Evolutionary conservation across 306 rosid species (phyloP), one percentile per base, ranked within the genome.

Genomic region (Dalbergia oliveri): DNA sequence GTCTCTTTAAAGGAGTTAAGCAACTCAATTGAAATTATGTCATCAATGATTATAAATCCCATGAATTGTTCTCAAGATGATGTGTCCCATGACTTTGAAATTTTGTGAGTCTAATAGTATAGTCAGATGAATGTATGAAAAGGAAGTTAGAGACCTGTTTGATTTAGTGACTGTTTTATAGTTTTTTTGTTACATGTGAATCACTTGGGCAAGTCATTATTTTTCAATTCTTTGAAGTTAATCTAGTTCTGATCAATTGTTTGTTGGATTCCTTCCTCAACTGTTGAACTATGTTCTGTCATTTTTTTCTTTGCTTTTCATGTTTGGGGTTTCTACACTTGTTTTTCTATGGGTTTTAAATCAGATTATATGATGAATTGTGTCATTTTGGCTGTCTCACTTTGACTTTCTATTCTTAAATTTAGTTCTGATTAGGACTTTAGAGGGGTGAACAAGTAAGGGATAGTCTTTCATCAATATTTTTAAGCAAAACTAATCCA

Each of bases 11-110:
- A 53, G n/a, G 16, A 21, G 60, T 50, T 60, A 51, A 34, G 73
- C 59, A 76, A 76, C 31, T 49, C 49, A 49, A 60, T 68, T 66
- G 50, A 62, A 57, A 76, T 26, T 35, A 57, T 74, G 43, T 34
- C 56, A 50, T 11, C 51, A 49, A 75, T 76, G 23, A 16, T 71
- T 21, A 18, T 26, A 61, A n/a, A 39, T 62, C 31, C 72, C 63
- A 5, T 35, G n/a, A 66, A 50, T 13, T 58, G 60, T 57, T 78
- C 80, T 11, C 45, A 72, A 78, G 71, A 44, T 26, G 44, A 8
- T 56, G 31, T 44, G 41, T 31, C 56, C 44, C n/a, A 37, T 34
- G 69, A 31, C 79, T 73, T 43, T 60, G 39, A 41, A 82, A 62
- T 53, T 43, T 62, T 21, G 44, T 15, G 15, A 31, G 19, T 18